phyloP scores from a whole-genome alignment of 2,329 filamentous ascomycete genomes.

The Penicillium palitans region DNA sequence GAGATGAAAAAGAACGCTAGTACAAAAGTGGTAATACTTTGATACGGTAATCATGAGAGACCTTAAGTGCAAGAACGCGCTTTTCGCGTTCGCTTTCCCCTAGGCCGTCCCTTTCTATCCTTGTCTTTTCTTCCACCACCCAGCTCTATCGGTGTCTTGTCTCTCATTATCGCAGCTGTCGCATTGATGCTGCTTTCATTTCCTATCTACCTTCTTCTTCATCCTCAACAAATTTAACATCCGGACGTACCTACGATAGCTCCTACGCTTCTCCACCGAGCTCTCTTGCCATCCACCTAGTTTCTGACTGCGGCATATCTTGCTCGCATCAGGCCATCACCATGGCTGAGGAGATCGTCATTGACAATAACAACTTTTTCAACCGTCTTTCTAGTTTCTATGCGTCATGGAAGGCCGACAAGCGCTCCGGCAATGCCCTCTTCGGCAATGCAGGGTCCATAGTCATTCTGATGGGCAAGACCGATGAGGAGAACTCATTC shows the following conservation, averaged over 20 bases:
- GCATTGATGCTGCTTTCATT: not conserved
- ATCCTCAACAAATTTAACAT: not conserved
- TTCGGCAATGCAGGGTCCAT: conserved; percentile 88
- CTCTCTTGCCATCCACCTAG: not conserved
- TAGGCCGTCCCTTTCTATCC: conserved; percentile 2
- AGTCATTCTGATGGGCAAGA: conserved; percentile 90
- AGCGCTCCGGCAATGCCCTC: conserved; percentile 78
- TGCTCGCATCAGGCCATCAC: conserved; percentile 19
- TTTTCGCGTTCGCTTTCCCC: conserved; percentile 26
- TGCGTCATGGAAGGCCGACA: conserved; percentile 93
- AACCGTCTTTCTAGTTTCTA: conserved; percentile 86
- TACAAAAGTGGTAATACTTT: conserved; percentile 24
- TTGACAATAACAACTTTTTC: conserved; percentile 91
- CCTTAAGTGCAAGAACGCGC: conserved; percentile 23
- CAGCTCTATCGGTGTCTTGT: not conserved
- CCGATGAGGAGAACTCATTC: conserved; percentile 81
- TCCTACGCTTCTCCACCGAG: not conserved
- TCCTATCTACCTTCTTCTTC: conserved; percentile 7
- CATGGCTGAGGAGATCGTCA: conserved; percentile 83
- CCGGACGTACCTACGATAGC: not conserved
- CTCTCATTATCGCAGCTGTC: not conserved
- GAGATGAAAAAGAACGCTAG: conserved; percentile 11
- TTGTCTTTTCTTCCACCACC: conserved; percentile 4
- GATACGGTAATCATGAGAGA: conserved; percentile 17
- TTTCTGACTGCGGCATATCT: conserved; percentile 19